phyloP scores from a whole-genome alignment of 2,329 filamentous ascomycete species.

The Fusarium praegraminearum region DNA sequence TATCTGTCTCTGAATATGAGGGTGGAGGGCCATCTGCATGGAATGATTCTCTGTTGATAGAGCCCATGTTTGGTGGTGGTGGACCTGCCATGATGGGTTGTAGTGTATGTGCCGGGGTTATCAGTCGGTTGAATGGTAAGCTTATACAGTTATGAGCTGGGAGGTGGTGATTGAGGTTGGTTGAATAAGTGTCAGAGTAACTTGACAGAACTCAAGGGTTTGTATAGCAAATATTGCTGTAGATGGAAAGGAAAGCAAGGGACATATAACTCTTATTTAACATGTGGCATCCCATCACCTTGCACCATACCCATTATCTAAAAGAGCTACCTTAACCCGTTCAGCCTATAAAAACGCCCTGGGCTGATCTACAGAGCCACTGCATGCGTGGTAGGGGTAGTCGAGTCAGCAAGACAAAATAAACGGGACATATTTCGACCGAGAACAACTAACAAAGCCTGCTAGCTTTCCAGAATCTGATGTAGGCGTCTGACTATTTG shows the following conservation, averaged over 20 bases:
- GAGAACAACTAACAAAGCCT: background rate
- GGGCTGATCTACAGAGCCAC: conserved; percentile 4
- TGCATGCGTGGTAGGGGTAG: background rate
- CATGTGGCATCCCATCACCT: background rate
- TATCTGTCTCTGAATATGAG: conserved; percentile 69
- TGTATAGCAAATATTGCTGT: too few relatives aligned
- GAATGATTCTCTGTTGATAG: conserved; percentile 21
- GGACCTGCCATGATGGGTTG: conserved; percentile 34
- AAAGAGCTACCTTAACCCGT: background rate
- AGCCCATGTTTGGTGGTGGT: conserved; percentile 33
- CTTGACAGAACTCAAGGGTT: background rate
- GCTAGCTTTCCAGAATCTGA: background rate
- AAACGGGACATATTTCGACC: background rate
- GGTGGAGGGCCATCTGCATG: conserved; percentile 62
- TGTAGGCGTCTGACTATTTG: background rate
- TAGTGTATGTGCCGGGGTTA: background rate
- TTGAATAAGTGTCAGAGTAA: background rate
- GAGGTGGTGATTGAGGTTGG: background rate
- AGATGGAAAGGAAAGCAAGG: background rate
- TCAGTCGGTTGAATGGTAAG: background rate
- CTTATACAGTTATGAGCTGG: background rate
- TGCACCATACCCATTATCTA: background rate
- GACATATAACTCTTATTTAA: conserved; percentile 26
- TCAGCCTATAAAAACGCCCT: conserved; percentile 8
- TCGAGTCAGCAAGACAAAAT: background rate